These are phyloP conservation scores for Bifiguratus adelaidae DNA, from an alignment of 192 early-diverging fungal genomes.

Conservation along the genomic window DNA sequence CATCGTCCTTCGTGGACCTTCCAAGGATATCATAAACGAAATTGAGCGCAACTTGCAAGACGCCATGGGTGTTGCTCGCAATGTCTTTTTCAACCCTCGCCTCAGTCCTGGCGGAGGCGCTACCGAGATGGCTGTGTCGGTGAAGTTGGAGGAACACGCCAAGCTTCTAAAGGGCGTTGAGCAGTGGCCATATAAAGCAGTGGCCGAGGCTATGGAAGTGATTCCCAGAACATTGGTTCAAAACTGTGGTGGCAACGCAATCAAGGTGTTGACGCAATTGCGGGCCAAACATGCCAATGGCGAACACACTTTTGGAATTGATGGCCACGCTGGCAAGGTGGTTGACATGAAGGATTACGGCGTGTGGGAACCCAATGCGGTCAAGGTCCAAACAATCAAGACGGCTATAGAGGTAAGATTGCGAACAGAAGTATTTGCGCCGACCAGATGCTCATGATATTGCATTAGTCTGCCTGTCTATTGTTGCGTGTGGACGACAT, in stretches of 20 bases:
- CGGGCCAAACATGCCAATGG: constrained; percentile 91
- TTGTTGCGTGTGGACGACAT: constrained; percentile 92
- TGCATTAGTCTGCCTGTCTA: constrained; percentile 67
- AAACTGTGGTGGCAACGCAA: constrained; percentile 99
- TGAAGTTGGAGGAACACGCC: constrained; percentile 81
- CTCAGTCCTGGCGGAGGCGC: constrained; percentile 96
- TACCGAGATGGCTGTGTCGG: constrained; percentile 93
- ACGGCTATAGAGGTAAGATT: constrained; percentile 85
- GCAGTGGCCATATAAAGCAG: constrained; percentile 95
- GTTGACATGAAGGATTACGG: constrained; percentile 98
- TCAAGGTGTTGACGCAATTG: constrained; percentile 88
- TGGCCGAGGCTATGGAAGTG: constrained; percentile 93
- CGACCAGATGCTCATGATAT: neutral
- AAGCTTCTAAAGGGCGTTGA: constrained; percentile 83
- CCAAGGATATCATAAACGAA: constrained; percentile 96
- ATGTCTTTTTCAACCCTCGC: constrained; percentile 92
- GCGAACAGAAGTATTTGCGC: neutral
- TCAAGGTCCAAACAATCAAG: constrained; percentile 99
- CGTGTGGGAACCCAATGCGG: constrained; percentile 98
- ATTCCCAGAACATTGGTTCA: constrained; percentile 98
- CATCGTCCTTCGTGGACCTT: constrained; percentile 91
- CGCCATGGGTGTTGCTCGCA: constrained; percentile 97
- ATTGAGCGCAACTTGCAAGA: constrained; percentile 98
- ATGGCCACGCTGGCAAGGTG: constrained; percentile 83
- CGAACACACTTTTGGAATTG: constrained; percentile 87